Base-by-base conservation (phyloP, 176 grass and related monocot genomes). In the Aegilops sharonensis region DNA sequence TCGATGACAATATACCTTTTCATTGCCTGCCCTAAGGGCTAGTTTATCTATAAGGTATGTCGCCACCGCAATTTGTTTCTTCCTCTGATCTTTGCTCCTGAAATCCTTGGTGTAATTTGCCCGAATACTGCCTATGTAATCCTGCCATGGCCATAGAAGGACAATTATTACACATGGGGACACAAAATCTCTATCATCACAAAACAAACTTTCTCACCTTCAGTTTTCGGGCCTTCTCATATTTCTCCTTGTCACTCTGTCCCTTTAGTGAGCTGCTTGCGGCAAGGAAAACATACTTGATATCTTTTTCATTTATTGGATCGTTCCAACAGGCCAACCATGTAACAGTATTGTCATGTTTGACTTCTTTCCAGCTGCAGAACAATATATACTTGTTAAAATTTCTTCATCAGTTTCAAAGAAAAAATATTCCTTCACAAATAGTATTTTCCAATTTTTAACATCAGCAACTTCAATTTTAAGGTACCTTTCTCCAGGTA, bases 11-110 rank as follows among this genome's bases (percentile, higher is more conserved):
- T 15, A 70, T 92, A 99, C 94, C 97, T 99, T 99, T 91, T 99
- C 97, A 93, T 99, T 97, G 85, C 97, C 92, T 13, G 92, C 94
- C 77, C 97, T 94, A 40, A 97, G 94, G 61, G 97, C 97, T 80
- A 99, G 85, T 56, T 97, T 99, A 94, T 99, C 97, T 64, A 99
- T 99, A 86, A 99, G 92, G 75, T 99, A 99, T 42, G 97, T 99
- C 0, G 94, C 97, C 87, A 97, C 97, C 9, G 97, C 94, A 74
- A 97, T 93, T 89, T 99, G 94, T 42, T 85, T 92, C 57, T 64
- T 94, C 1, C 73, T 25, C 31, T 18, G 6, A 90, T 97, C 89
- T 84, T 91, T 94, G 81, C 74, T 91, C 40, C 12, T 88, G 68
- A 97, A 99, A 89, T 94, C 97, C 77, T 81, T 94, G 9, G 87